phyloP scores from a whole-genome alignment of 148 eudicot species.

The Diospyros lotus region DNA sequence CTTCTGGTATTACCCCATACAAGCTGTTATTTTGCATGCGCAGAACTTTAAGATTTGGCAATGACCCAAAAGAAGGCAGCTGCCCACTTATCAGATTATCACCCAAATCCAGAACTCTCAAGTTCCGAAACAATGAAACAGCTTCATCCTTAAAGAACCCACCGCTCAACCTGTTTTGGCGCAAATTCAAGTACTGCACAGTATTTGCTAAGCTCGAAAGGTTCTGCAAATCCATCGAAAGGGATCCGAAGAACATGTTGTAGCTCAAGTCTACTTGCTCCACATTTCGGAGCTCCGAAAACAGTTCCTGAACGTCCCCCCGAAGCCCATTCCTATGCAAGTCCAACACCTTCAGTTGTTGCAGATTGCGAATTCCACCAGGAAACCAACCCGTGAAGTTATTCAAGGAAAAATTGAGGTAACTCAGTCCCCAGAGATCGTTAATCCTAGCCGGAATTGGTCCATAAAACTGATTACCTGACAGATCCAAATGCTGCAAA shows the following conservation, averaged over 20 bases:
- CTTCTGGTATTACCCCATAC: constrained; percentile 58
- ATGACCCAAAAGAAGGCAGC: constrained; percentile 51
- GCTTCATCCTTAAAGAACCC: constrained; percentile 46
- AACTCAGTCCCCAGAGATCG: constrained; percentile 58
- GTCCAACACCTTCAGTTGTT: constrained; percentile 71
- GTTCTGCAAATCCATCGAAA: constrained; percentile 30
- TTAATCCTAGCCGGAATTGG: constrained; percentile 64
- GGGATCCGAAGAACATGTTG: constrained; percentile 59
- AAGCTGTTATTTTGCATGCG: constrained; percentile 55
- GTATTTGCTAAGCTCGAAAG: constrained; percentile 68
- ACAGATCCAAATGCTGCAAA: constrained; percentile 67
- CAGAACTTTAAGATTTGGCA: constrained; percentile 63
- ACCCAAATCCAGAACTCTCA: constrained; percentile 77
- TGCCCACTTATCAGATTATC: constrained; percentile 59
- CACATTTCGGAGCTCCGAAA: constrained; percentile 52
- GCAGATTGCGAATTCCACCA: constrained; percentile 48
- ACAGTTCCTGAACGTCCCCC: constrained; percentile 58
- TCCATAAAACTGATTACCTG: constrained; percentile 60
- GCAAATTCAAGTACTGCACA: constrained; percentile 57
- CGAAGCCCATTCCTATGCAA: constrained; percentile 47
- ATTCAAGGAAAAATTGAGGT: constrained; percentile 69
- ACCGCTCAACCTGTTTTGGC: constrained; percentile 54
- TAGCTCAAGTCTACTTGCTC: constrained; percentile 73
- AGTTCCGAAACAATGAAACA: constrained; percentile 54
- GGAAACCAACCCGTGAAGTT: constrained; percentile 61